Evolutionary conservation across 352 stramenopile species (phyloP), one percentile per base, ranked within the genome.

Genomic region (Phytophthora pseudosyringae): DNA sequence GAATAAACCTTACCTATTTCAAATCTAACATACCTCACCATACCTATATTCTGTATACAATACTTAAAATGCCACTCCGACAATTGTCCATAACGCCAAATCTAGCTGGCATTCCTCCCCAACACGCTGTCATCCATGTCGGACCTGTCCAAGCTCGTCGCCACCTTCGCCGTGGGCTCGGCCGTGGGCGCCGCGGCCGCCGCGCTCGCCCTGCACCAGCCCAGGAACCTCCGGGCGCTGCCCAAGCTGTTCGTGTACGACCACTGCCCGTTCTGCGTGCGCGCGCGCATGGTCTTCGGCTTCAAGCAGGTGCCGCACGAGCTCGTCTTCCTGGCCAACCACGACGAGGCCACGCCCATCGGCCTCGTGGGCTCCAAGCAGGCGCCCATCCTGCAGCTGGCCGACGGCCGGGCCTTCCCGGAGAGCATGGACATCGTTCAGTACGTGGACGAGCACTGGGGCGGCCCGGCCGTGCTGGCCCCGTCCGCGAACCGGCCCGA

Each of bases 361-460:
- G 59, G 57, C 6, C 67, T 87, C 3, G 74, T 87, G 4, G 78
- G 78, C 21, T 59, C 61, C n/a, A 87, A 87, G 59, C 67, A 81
- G 21, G 76, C 68, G 7, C 81, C 81, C 4, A 90, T 90, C 47
- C 52, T 90, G 31, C 64, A 81, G 40, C 57, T 80, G 40, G 16
- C 75, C 58, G 48, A 76, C 71, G 78, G 67, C 10, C 64, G 65
- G 25, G 71, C 77, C 3, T 78, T 88, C 47, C 58, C 76, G 0
- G 81, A 90, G 64, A 83, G 70, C 52, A 72, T 88, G 67, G 81
- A 90, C 49, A 90, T 90, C 59, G 78, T 90, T 44, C 62, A 74
- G 45, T 88, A 85, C 55, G 76, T 86, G 54, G 81, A 90, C 58
- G 55, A 71, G 33, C 63, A 86, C 62, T 85, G 73, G 32, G 81